These are phyloP conservation scores for Metarhizium anisopliae DNA, from an alignment of 2,329 filamentous ascomycete species.

Conservation along the genomic window DNA sequence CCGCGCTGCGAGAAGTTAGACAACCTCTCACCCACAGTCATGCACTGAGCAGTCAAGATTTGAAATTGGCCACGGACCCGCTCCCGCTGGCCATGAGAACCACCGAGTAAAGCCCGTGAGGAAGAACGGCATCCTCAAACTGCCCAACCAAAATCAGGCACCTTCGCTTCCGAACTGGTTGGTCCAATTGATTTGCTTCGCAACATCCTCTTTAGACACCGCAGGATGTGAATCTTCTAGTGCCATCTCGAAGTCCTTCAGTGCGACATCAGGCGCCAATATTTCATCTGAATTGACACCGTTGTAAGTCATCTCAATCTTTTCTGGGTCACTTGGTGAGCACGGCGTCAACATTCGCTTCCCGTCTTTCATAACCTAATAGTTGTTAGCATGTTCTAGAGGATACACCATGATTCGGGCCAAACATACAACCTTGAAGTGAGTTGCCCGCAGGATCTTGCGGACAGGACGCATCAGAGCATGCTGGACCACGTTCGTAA, in stretches of 20 bases:
- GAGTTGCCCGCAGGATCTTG: slow-evolving; percentile 93
- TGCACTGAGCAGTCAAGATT: too few species aligned
- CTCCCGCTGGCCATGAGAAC: too few species aligned
- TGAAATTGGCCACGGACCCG: too few species aligned
- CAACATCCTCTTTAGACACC: slow-evolving; percentile 78
- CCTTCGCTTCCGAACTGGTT: slow-evolving; percentile 93
- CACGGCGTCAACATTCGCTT: slow-evolving; percentile 72
- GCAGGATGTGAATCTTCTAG: slow-evolving; percentile 84
- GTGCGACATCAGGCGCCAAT: slow-evolving; percentile 72
- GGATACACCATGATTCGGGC: too few species aligned
- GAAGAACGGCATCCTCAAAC: too few species aligned
- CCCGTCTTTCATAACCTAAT: slow-evolving; percentile 61
- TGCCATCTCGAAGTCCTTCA: slow-evolving; percentile 91
- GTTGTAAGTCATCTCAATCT: slow-evolving; percentile 90
- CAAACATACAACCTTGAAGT: slow-evolving; percentile 77
- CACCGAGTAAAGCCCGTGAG: too few species aligned
- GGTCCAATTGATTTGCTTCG: slow-evolving; percentile 85
- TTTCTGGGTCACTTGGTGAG: slow-evolving; percentile 80
- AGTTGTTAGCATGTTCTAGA: slow-evolving; percentile 7
- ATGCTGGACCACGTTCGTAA: slow-evolving; percentile 89
- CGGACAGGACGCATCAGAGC: slow-evolving; percentile 95
- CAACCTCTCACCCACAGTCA: too few species aligned
- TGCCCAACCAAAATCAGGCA: slow-evolving; percentile 23
- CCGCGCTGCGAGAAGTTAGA: too few species aligned
- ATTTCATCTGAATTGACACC: slow-evolving; percentile 79